Evolutionary conservation across 2,329 filamentous ascomycete genomes (phyloP), one percentile per base, ranked within the genome.

Genomic region (Alternaria brassicae): DNA sequence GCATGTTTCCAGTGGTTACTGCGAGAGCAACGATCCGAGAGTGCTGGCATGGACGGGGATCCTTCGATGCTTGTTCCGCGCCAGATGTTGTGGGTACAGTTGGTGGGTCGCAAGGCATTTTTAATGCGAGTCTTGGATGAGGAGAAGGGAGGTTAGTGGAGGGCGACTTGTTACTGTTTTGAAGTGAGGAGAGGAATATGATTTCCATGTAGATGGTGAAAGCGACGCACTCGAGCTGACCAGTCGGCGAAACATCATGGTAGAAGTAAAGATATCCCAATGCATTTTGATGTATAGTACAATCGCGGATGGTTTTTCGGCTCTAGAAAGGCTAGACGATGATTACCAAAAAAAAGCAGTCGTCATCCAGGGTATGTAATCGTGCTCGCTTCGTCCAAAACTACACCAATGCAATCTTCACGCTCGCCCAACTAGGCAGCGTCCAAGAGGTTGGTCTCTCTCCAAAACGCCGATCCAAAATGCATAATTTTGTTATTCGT

Each of bases 21-120:
- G 89, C 89, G 6, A 88, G 3, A 92, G 70, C 67, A 93, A 90
- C 0, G 89, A 91, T 0, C 88, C 90, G 1, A 92, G 79, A 0
- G 90, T 89, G 44, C 90, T 82, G 1, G 89, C 81, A 1, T 90
- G 84, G 2, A 92, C 90, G 2, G 83, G 84, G 69, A 92, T 91
- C 88, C 88, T 23, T n/a, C n/a, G n/a, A n/a, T n/a, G n/a, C n/a
- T n/a, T 73, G 71, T 15, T 62, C 63, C 13, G 65, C 88, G 4
- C 89, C 90, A 0, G 87, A 90, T 28, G 85, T 91, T n/a, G 82
- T 90, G 17, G 84, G 86, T 23, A 84, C 86, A 0, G 84, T 88
- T 17, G 82, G 86, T 12, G 90, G 90, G 0, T 73, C 92, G 2
- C 84, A 81, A 3, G 87, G 84, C 0, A 84, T 92, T n/a, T n/a